These are phyloP conservation scores for Mycena alexandri DNA, from an alignment of 768 basidiomycete species.

Conservation along the genomic window DNA sequence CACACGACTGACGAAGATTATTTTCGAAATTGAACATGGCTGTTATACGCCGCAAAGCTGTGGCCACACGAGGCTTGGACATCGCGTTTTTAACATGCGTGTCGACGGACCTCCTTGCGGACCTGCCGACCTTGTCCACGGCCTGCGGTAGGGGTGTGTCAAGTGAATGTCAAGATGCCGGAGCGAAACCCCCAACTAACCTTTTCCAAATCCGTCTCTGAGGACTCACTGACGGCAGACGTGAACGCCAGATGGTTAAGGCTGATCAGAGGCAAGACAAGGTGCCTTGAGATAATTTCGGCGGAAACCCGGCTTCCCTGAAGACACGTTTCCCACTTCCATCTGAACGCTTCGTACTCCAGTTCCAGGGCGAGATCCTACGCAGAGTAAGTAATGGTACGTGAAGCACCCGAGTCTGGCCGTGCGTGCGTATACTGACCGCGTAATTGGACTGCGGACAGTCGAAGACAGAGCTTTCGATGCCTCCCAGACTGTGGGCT, in stretches of 20 bases:
- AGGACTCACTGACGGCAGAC: slow-evolving; percentile 67
- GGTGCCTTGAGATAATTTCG: slow-evolving; percentile 81
- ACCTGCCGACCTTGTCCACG: slow-evolving; percentile 77
- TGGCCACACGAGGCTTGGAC: slow-evolving; percentile 76
- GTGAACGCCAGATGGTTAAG: slow-evolving; percentile 76
- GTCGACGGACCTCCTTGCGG: slow-evolving; percentile 75
- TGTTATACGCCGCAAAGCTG: slow-evolving; percentile 76
- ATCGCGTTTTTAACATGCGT: slow-evolving; percentile 81
- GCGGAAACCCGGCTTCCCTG: slow-evolving; percentile 75
- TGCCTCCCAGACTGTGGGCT: slow-evolving; percentile 73
- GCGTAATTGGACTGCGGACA: slow-evolving; percentile 70
- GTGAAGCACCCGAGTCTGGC: slow-evolving; percentile 22
- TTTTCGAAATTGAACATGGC: slow-evolving; percentile 73
- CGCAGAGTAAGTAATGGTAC: slow-evolving; percentile 25
- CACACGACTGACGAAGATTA: slow-evolving; percentile 65
- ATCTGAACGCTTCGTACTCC: slow-evolving; percentile 72
- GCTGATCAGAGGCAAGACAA: slow-evolving; percentile 83
- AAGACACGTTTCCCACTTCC: slow-evolving; percentile 83
- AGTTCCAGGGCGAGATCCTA: slow-evolving; percentile 79
- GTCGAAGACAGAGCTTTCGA: slow-evolving; percentile 70
- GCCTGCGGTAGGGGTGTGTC: slow-evolving; percentile 55
- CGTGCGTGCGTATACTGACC: slow-evolving; percentile 51
- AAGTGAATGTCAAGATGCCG: slow-evolving; percentile 21
- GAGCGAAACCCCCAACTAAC: slow-evolving; percentile 48
- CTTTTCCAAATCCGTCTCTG: slow-evolving; percentile 75